Conservation (phyloP, 495 filamentous ascomycete genomes). For the Penicillium egyptiacum region DNA sequence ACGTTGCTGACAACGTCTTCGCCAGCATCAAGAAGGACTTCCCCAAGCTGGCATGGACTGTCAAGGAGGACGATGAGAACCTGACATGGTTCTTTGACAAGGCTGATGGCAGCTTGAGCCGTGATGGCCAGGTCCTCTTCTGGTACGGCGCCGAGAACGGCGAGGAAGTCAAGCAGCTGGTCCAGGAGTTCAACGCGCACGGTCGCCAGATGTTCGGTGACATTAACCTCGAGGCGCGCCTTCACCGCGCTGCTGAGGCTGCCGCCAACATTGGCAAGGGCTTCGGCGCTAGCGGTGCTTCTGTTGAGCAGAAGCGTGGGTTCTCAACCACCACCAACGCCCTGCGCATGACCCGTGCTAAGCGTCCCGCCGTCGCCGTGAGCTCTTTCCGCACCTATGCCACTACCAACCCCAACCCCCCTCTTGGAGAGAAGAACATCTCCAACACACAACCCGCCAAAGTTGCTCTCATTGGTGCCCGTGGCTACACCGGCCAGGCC, state of each 20-base stretch:
- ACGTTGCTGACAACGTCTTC: constrained; percentile 97
- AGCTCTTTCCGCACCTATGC: constrained; percentile 49
- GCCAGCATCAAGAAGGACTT: constrained; percentile 89
- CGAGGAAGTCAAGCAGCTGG: constrained; percentile 82
- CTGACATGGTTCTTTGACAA: constrained; percentile 99
- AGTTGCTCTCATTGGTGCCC: constrained; percentile 90
- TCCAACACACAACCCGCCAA: constrained; percentile 78
- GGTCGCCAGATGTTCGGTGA: constrained; percentile 88
- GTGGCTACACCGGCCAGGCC: constrained; percentile 94
- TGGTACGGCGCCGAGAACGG: constrained; percentile 90
- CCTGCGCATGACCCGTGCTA: constrained; percentile 37
- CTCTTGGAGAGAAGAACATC: constrained; percentile 88
- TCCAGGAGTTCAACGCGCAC: constrained; percentile 81
- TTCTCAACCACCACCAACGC: constrained; percentile 60
- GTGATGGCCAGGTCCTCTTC: constrained; percentile 87
- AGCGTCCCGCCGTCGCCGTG: constrained; percentile 31
- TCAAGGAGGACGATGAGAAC: constrained; percentile 95
- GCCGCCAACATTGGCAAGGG: constrained; percentile 57
- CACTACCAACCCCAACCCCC: constrained; percentile 94
- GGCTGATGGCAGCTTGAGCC: constrained; percentile 85
- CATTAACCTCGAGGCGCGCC: constrained; percentile 81
- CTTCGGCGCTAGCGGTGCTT: constrained; percentile 43
- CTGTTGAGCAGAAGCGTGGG: constrained; percentile 60
- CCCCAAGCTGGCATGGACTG: constrained; percentile 92
- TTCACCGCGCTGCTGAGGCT: constrained; percentile 72